Percentiles rank a stretch among this genome's conserved stretches.
Evolutionary conservation across 495 filamentous ascomycete species (phyloP).

Genomic region (Aspergillus affinis): DNA sequence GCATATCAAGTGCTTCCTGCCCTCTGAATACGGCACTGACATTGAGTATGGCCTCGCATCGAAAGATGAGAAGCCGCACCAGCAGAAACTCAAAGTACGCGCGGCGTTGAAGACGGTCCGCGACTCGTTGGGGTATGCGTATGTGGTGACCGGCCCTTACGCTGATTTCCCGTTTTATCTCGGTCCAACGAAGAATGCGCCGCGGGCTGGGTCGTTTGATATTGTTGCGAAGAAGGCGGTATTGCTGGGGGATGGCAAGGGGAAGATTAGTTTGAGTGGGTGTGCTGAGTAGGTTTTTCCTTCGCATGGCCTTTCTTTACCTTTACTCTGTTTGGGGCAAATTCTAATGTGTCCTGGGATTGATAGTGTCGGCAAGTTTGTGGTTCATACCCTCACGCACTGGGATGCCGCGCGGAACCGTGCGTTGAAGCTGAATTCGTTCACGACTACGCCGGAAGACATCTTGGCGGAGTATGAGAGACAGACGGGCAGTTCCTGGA

Average conservation of each 20-base stretch:
- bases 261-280: constrained; percentile 60
- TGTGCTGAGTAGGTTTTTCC: constrained; percentile 61
- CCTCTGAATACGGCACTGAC: constrained; percentile 74
- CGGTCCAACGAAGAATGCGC: constrained; percentile 20
- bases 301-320: no score
- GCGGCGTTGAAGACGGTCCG: constrained; percentile 50
- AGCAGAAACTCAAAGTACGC: constrained; percentile 66
- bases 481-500: constrained; percentile 55
- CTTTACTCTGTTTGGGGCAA: no score
- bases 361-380: constrained; percentile 69
- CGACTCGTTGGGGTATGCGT: constrained; percentile 56
- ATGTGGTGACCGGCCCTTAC: constrained; percentile 68
- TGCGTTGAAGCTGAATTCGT: constrained; percentile 68
- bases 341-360: no score
- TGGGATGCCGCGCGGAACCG: constrained; percentile 52
- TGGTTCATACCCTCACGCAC: constrained; percentile 57
- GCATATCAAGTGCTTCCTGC: constrained; percentile 64
- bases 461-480: constrained; percentile 66
- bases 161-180: constrained; percentile 61
- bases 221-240: constrained; percentile 53
- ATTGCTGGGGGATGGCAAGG: constrained; percentile 57
- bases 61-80: constrained; percentile 63
- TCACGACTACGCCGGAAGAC: constrained; percentile 60
- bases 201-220: constrained; percentile 54
- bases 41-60: constrained; percentile 64